Percentiles rank a stretch among this genome's conserved stretches.
Conservation (phyloP, 345 rosid species). For the Gossypium turneri region DNA sequence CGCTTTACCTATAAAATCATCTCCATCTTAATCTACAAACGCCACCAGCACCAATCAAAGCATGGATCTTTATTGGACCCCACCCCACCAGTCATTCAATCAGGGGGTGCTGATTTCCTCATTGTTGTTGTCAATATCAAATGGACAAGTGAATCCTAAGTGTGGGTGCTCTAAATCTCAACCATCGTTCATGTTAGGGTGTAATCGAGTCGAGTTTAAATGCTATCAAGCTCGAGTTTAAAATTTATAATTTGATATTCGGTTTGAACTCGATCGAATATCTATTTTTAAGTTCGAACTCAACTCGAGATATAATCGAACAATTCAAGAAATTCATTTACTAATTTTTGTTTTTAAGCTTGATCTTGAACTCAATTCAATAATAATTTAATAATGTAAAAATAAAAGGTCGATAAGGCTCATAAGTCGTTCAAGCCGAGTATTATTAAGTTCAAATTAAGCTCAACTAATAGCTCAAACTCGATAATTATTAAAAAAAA, state of each 20-base stretch:
- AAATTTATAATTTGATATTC: too few species aligned
- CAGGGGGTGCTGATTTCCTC: background rate
- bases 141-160: background rate
- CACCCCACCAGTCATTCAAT: background rate
- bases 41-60: constrained; percentile 2
- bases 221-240: too few species aligned
- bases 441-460: too few species aligned
- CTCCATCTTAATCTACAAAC: constrained; percentile 2
- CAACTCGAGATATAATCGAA: too few species aligned
- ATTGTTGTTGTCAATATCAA: background rate
- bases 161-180: background rate
- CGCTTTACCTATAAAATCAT: constrained; percentile 9
- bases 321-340: accelerated
- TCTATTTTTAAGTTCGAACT: too few species aligned
- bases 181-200: background rate
- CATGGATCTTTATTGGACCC: background rate
- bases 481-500: too few species aligned
- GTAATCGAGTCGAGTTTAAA: too few species aligned
- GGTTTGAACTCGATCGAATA: accelerated
- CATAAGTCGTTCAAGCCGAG: accelerated
- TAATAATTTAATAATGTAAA: too few species aligned
- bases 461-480: too few species aligned
- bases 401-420: too few species aligned
- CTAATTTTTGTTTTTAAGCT: too few species aligned
- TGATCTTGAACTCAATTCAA: too few species aligned